These are phyloP conservation scores for Microsporum ferrugineum DNA, from an alignment of 2,329 filamentous ascomycete species.

Conservation along the genomic window DNA sequence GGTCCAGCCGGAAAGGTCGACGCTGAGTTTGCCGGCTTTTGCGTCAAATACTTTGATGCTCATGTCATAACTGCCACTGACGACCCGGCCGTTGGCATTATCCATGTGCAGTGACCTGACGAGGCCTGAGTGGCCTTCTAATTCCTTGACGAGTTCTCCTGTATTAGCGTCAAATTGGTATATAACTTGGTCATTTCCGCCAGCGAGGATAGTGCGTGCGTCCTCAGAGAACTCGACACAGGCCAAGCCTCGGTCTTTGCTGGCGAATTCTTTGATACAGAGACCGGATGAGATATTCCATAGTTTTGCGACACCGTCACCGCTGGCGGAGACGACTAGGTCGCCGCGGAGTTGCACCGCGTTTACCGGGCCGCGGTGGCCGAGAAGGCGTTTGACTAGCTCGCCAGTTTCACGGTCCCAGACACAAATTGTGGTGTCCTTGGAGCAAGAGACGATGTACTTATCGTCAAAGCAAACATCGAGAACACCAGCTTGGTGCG, in stretches of 20 bases:
- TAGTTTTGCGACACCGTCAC: conserved; percentile 83
- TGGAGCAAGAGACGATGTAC: conserved; percentile 93
- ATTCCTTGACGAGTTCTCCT: conserved; percentile 67
- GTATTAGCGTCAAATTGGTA: conserved; percentile 93
- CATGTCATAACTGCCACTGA: conserved; percentile 89
- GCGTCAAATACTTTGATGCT: conserved; percentile 93
- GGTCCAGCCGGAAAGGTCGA: conserved; percentile 90
- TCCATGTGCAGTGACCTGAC: conserved; percentile 89
- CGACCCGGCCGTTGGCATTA: conserved; percentile 68
- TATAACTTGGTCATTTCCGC: conserved; percentile 89
- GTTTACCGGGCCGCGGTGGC: conserved; percentile 87
- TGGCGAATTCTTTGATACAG: conserved; percentile 78
- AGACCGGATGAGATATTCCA: conserved; percentile 89
- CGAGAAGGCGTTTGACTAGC: conserved; percentile 66
- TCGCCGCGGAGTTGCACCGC: conserved; percentile 91
- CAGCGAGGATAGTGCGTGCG: conserved; percentile 82
- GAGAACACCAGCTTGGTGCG: conserved; percentile 78
- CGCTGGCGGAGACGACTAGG: conserved; percentile 83
- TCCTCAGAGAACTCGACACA: conserved; percentile 96
- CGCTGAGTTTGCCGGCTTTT: conserved; percentile 61
- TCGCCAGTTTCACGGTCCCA: conserved; percentile 76
- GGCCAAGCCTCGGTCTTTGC: conserved; percentile 84
- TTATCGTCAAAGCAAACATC: conserved; percentile 87
- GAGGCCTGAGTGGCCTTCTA: conserved; percentile 71
- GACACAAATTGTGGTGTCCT: conserved; percentile 85